A percentile compares a stretch with the other conserved stretches of the same genome.
Evolutionary conservation across 106 monocot species (phyloP).

Genomic region (Phalaenopsis aphrodite): DNA sequence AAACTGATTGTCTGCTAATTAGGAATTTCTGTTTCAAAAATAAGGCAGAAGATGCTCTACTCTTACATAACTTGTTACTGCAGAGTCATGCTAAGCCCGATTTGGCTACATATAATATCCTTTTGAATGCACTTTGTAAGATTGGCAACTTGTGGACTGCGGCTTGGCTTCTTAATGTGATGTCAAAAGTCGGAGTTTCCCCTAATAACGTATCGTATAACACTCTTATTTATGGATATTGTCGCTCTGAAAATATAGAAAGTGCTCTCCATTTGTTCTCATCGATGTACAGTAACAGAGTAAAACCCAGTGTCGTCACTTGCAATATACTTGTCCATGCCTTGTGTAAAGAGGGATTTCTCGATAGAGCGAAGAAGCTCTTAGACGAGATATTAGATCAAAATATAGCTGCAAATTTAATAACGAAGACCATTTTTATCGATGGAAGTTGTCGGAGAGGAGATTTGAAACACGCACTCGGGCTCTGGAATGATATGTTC

Average conservation of each 20-base stretch:
- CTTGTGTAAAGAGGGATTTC: conserved; percentile 40
- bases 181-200: conserved; percentile 37
- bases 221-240: conserved; percentile 51
- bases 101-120: conserved; percentile 40
- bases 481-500: conserved; percentile 43
- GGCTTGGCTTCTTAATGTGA: conserved; percentile 40
- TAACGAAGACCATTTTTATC: conserved; percentile 64
- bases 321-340: conserved; percentile 61
- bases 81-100: conserved; percentile 21
- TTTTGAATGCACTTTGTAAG: conserved; percentile 65
- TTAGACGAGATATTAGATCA: conserved; percentile 37
- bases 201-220: conserved; percentile 57
- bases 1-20: conserved; percentile 26
- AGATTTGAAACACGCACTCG: conserved; percentile 35
- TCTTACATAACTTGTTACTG: conserved; percentile 25
- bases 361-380: conserved; percentile 44
- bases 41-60: conserved; percentile 43
- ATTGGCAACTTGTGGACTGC: conserved; percentile 35
- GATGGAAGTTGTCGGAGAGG: conserved; percentile 50
- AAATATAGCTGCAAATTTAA: conserved; percentile 26
- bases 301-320: conserved; percentile 48
- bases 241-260: conserved; percentile 32
- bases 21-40: conserved; percentile 37
- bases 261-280: conserved; percentile 54
- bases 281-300: conserved; percentile 45